A percentile compares a stretch with the other conserved stretches of the same genome.
Conservation (phyloP, 2,329 filamentous ascomycete genomes). For the Teratosphaeria pseudoeucalypti region DNA sequence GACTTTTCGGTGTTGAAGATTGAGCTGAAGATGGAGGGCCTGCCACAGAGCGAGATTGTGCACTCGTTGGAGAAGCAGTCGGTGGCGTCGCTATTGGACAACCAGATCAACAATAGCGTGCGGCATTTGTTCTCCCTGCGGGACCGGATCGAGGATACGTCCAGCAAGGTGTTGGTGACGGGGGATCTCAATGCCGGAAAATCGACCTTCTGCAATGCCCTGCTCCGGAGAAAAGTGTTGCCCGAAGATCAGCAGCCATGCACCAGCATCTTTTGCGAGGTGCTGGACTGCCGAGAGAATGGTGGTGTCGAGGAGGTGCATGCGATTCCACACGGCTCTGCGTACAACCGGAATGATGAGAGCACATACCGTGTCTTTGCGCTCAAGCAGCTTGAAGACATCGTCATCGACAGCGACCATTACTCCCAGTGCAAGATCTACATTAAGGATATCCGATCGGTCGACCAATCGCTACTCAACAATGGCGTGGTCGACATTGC, state of each 20-base stretch:
- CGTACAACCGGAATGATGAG: conserved; percentile 84
- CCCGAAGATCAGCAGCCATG: conserved; percentile 97
- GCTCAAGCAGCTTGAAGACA: conserved; percentile 68
- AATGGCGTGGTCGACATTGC: conserved; percentile 98
- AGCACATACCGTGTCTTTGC: conserved; percentile 83
- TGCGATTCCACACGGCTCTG: conserved; percentile 70
- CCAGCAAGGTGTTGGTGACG: conserved; percentile 91
- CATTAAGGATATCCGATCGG: conserved; percentile 75
- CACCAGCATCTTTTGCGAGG: conserved; percentile 97
- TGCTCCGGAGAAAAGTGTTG: conserved; percentile 80
- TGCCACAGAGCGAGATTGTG: conserved; percentile 82
- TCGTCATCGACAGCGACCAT: conserved; percentile 77
- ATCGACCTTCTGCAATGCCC: conserved; percentile 97
- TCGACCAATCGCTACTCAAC: conserved; percentile 89
- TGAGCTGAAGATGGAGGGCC: conserved; percentile 77
- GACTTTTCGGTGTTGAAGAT: conserved; percentile 94
- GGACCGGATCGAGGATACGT: conserved; percentile 92
- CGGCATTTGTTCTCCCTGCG: conserved; percentile 78
- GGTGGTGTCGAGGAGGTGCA: conserved; percentile 88
- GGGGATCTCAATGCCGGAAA: conserved; percentile 96
- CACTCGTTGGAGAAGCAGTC: conserved; percentile 90
- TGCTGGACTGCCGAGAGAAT: conserved; percentile 85
- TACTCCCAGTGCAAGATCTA: conserved; percentile 97
- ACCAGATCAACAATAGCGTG: conserved; percentile 87
- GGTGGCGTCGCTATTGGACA: conserved; percentile 80